These are phyloP conservation scores for Passiflora organensis DNA, from an alignment of 345 rosid species.

Conservation along the genomic window DNA sequence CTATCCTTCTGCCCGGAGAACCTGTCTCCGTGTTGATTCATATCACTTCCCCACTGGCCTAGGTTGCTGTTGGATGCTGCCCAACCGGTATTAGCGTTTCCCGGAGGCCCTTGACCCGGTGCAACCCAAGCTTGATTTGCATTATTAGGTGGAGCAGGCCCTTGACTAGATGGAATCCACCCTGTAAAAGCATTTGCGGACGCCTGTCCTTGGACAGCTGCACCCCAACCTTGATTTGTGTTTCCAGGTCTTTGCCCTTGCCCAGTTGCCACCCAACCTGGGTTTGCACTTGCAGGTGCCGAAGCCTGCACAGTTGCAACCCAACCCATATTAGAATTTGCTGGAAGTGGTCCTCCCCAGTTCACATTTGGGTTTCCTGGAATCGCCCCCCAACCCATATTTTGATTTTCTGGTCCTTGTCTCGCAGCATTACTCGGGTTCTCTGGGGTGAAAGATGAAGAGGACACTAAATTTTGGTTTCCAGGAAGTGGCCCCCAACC, in stretches of 20 bases:
- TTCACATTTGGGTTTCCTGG: constrained; percentile 52
- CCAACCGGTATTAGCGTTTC: constrained; percentile 33
- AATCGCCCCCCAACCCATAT: constrained; percentile 48
- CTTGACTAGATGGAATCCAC: constrained; percentile 51
- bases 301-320: constrained; percentile 40
- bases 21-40: constrained; percentile 51
- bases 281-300: constrained; percentile 41
- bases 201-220: constrained; percentile 34
- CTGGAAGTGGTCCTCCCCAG: constrained; percentile 56
- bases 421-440: constrained; percentile 28
- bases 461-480: constrained; percentile 26
- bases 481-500: not conserved
- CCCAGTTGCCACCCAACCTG: constrained; percentile 53
- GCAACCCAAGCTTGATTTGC: constrained; percentile 43
- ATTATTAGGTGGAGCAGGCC: constrained; percentile 32
- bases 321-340: constrained; percentile 50
- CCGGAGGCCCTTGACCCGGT: constrained; percentile 43
- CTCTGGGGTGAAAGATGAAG: constrained; percentile 39
- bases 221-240: constrained; percentile 40
- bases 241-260: constrained; percentile 36
- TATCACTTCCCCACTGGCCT: constrained; percentile 48
- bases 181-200: constrained; percentile 34
- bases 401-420: constrained; percentile 43
- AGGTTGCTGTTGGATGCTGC: constrained; percentile 33
- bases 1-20: constrained; percentile 37